Base-by-base conservation (phyloP, 345 rosid genomes). In the Heritiera fomes region DNA sequence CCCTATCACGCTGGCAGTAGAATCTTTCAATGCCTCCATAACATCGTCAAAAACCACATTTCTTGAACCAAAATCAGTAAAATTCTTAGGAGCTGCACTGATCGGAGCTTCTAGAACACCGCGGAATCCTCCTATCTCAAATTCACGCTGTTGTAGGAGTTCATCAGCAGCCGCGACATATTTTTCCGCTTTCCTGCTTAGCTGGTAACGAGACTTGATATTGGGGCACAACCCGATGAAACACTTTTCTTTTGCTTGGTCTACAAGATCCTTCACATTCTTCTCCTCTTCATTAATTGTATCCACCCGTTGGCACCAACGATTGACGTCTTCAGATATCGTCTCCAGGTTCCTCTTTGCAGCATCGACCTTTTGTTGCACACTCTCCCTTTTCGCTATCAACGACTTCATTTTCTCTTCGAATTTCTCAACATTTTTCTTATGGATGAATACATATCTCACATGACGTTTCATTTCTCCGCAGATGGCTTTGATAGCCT, bases 1-100 rank as follows among this genome's bases (percentile, higher is more conserved):
- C 49, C 83, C 85, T 32, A 82, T 65, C 76, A 59, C 10, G 67
- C 7, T 52, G 23, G 43, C 28, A 6, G 18, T 32, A 2, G 46
- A 13, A 77, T 75, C 55, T 13, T 47, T n/a, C 13, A 79, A 15
- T 5, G 47, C 50, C 17, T 80, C 15, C 76, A 73, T 8, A 30
- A 80, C 32, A 0, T 2, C 34, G 0, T 65, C 30, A 8, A 76
- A 28, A 53, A 47, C 34, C 3, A 20, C 14, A 3, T 6, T 0
- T 55, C 79, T 76, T 46, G 78, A 79, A 4, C 30, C 59, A 6
- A 77, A 68, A 41, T 7, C 5, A 55, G 40, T 52, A 1, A 30
- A 66, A 8, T 45, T 61, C 13, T n/a, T 41, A 7, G 12, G 1
- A 58, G 11, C 3, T 58, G 28, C 69, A 64, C 45, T 9, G 23